Evolutionary conservation across 495 filamentous ascomycete species (phyloP).

Genomic region (Evernia prunastri): DNA sequence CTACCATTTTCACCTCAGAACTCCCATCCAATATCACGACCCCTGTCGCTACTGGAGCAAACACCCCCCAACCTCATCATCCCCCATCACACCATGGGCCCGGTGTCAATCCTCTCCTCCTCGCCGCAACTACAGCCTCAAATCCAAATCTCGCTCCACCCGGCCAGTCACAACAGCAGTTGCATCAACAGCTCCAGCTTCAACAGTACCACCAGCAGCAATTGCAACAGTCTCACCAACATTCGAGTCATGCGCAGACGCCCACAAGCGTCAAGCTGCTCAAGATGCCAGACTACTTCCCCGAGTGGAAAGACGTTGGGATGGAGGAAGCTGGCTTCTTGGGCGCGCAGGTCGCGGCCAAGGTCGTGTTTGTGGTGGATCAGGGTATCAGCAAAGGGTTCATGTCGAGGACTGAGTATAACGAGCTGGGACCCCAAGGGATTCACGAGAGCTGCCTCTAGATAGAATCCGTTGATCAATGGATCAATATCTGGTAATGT

Average conservation of each 20-base stretch:
- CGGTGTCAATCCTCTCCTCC: constrained; percentile 83
- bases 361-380: constrained; percentile 67
- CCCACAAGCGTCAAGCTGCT: constrained; percentile 77
- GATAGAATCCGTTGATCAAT: not conserved
- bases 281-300: constrained; percentile 77
- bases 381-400: constrained; percentile 64
- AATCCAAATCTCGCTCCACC: constrained; percentile 41
- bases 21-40: constrained; percentile 86
- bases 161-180: constrained; percentile 23
- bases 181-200: constrained; percentile 28
- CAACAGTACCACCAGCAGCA: constrained; percentile 43
- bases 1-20: constrained; percentile 94
- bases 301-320: constrained; percentile 85
- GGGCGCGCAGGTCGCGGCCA: constrained; percentile 70
- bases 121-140: constrained; percentile 78
- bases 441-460: constrained; percentile 50
- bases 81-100: constrained; percentile 39
- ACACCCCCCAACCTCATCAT: constrained; percentile 60
- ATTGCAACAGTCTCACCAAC: constrained; percentile 41
- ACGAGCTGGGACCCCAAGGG: constrained; percentile 65
- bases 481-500: not conserved
- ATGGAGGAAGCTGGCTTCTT: constrained; percentile 73
- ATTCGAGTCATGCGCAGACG: constrained; percentile 78
- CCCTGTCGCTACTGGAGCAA: constrained; percentile 81
- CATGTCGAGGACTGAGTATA: constrained; percentile 68